Evolutionary conservation across 495 filamentous ascomycete genomes (phyloP).

Genomic region (Cercophora samala): DNA sequence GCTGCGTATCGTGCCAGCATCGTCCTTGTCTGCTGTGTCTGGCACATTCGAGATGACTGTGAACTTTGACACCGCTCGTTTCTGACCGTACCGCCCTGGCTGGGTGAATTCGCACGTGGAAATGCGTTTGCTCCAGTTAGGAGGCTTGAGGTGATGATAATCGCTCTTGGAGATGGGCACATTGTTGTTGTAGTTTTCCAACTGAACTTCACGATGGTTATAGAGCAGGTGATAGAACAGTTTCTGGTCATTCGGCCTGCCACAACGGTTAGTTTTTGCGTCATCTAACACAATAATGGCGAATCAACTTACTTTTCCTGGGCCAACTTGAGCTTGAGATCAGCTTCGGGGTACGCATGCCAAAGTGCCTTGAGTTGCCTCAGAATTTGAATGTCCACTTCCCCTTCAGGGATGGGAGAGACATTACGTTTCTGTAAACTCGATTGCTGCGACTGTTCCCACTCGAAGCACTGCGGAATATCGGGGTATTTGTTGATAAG

Average conservation of each 20-base stretch:
- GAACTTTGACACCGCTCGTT: slow-evolving; percentile 61
- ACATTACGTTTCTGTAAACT: slow-evolving; percentile 26
- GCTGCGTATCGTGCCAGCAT: slow-evolving; percentile 46
- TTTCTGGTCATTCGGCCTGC: slow-evolving; percentile 80
- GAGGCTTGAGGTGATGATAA: slow-evolving; percentile 71
- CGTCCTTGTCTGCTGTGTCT: slow-evolving; percentile 31
- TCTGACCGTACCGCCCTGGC: slow-evolving; percentile 40
- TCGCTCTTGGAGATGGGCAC: slow-evolving; percentile 80
- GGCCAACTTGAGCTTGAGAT: slow-evolving; percentile 62
- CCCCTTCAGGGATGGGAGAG: slow-evolving; percentile 39
- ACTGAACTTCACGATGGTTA: slow-evolving; percentile 72
- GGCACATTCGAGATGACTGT: slow-evolving; percentile 64
- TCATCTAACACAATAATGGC: not conserved
- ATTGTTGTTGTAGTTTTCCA: slow-evolving; percentile 77
- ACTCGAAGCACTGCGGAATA: slow-evolving; percentile 50
- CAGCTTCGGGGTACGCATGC: slow-evolving; percentile 74
- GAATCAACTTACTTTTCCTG: slow-evolving; percentile 57
- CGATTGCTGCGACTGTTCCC: slow-evolving; percentile 17
- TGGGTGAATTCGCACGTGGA: slow-evolving; percentile 51
- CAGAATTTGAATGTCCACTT: slow-evolving; percentile 75
- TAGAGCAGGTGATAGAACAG: slow-evolving; percentile 83
- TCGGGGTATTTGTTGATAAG: slow-evolving; percentile 77
- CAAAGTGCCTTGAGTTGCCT: slow-evolving; percentile 82
- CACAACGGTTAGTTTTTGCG: slow-evolving; percentile 26
- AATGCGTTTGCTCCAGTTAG: slow-evolving; percentile 45